phyloP scores from a whole-genome alignment of 371 early-diverging fungal genomes.

The Capillidium heterosporum region DNA sequence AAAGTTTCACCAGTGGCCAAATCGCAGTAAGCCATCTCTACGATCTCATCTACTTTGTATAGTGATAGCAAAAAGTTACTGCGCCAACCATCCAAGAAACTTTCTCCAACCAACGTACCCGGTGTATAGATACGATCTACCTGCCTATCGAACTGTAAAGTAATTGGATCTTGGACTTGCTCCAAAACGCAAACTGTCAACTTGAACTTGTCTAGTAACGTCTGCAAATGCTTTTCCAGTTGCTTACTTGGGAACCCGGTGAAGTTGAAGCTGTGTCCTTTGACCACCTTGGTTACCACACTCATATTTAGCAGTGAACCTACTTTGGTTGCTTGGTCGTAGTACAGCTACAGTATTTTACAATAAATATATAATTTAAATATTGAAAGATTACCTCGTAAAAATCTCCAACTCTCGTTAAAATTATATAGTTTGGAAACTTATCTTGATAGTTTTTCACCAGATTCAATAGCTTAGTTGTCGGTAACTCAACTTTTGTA shows the following conservation, averaged over 20 bases:
- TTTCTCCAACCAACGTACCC: constrained; percentile 66
- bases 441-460: constrained; percentile 43
- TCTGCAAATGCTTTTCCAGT: constrained; percentile 55
- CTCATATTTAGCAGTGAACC: constrained; percentile 50
- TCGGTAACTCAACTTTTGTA: neutral
- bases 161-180: constrained; percentile 36
- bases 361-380: constrained; percentile 1
- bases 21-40: constrained; percentile 83
- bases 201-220: constrained; percentile 42
- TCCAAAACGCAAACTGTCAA: constrained; percentile 73
- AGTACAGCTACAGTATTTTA: constrained; percentile 31
- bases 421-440: constrained; percentile 56
- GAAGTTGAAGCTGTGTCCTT: constrained; percentile 27
- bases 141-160: constrained; percentile 29
- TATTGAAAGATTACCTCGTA: constrained; percentile 50
- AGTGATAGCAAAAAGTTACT: constrained; percentile 40
- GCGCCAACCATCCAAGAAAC: constrained; percentile 32
- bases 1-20: constrained; percentile 79
- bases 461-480: constrained; percentile 4
- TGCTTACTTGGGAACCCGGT: constrained; percentile 61
- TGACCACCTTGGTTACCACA: constrained; percentile 28
- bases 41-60: constrained; percentile 9
- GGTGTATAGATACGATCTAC: constrained; percentile 73
- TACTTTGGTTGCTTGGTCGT: constrained; percentile 46
- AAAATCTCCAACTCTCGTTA: constrained; percentile 85